A percentile compares a stretch with the other conserved stretches of the same genome.
phyloP scores from a whole-genome alignment of 768 basidiomycete species.

The Gymnopilus junonius region DNA sequence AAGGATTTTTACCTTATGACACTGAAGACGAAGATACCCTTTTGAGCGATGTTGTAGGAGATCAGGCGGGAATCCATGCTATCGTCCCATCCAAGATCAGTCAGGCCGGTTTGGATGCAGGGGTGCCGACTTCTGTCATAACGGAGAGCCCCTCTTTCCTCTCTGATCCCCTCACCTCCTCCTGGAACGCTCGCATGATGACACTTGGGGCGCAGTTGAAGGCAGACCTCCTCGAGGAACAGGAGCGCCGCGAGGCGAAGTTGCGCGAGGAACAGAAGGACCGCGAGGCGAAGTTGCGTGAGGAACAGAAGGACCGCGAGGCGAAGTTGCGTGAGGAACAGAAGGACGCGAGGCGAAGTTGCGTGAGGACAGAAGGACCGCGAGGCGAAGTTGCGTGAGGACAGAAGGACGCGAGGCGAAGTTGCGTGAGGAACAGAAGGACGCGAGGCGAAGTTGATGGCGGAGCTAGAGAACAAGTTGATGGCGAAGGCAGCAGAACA shows the following conservation, averaged over 20 bases:
- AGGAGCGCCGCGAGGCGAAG: too few species aligned
- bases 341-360: too few species aligned
- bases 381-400: too few species aligned
- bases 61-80: neutral
- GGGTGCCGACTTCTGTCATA: neutral
- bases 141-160: neutral
- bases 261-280: neutral
- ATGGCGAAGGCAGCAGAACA: neutral
- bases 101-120: neutral
- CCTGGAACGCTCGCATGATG: neutral
- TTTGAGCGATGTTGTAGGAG: neutral
- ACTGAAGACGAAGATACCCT: neutral
- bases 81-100: neutral
- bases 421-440: too few species aligned
- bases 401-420: too few species aligned
- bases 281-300: neutral
- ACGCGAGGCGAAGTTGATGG: neutral
- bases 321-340: neutral
- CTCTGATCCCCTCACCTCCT: neutral
- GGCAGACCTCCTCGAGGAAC: neutral
- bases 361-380: too few species aligned
- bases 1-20: neutral
- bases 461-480: neutral
- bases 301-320: neutral
- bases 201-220: neutral